Evolutionary conservation across 768 basidiomycete genomes (phyloP).

Genomic region (Termitomyces sp.): DNA sequence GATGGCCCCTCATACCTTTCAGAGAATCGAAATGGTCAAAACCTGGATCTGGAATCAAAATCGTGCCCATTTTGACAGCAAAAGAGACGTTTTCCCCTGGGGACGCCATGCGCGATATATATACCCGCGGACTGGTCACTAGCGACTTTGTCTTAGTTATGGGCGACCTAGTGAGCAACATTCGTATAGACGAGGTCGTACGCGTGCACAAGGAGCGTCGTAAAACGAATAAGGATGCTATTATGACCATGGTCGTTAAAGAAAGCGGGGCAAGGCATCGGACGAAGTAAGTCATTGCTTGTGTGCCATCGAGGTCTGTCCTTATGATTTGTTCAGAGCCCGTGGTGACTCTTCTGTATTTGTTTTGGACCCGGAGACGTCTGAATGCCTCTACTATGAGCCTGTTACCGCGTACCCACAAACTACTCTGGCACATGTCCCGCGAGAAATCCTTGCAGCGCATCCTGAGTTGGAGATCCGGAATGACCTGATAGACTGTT

Average conservation of each 20-base stretch:
- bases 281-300: constrained; percentile 54
- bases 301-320: background rate
- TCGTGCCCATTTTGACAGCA: constrained; percentile 81
- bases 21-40: constrained; percentile 84
- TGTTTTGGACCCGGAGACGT: constrained; percentile 72
- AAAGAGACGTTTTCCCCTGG: constrained; percentile 87
- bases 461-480: constrained; percentile 85
- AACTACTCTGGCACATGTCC: constrained; percentile 59
- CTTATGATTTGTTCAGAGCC: constrained; percentile 41
- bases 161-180: constrained; percentile 91
- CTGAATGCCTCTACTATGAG: constrained; percentile 85
- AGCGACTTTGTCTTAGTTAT: constrained; percentile 89
- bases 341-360: constrained; percentile 75
- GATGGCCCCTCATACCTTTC: constrained; percentile 17
- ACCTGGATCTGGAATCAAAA: constrained; percentile 75
- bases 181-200: constrained; percentile 88
- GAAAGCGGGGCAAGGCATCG: constrained; percentile 70
- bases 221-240: constrained; percentile 85
- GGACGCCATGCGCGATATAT: constrained; percentile 92
- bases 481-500: constrained; percentile 85
- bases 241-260: constrained; percentile 95
- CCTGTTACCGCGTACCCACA: constrained; percentile 69
- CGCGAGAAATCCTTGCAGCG: constrained; percentile 69
- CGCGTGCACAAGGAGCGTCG: constrained; percentile 85
- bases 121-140: constrained; percentile 87